Evolutionary conservation across 352 stramenopile species (phyloP).

Genomic region (Phytophthora brassicae): DNA sequence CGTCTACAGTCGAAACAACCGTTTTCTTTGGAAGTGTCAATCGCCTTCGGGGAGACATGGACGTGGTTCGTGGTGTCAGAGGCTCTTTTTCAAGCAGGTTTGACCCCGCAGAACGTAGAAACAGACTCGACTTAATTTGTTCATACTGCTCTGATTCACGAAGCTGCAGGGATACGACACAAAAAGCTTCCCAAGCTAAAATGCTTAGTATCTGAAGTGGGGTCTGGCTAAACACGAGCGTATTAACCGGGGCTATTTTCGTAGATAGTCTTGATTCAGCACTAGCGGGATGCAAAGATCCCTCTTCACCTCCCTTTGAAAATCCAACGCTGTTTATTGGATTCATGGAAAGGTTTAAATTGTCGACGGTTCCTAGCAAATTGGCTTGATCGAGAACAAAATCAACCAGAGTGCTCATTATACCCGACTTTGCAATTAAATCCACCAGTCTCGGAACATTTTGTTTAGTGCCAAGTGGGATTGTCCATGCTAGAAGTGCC

Average conservation of each 20-base stretch:
- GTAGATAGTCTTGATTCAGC: constrained; percentile 8
- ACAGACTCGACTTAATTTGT: constrained; percentile 2
- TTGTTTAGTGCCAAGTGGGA: constrained; percentile 20
- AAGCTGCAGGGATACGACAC: constrained; percentile 35
- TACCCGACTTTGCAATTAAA: constrained; percentile 33
- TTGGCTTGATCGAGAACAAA: constrained; percentile 32
- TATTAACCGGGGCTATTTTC: constrained; percentile 19
- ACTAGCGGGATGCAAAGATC: neutral
- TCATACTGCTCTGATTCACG: constrained; percentile 27
- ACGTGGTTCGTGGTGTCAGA: constrained; percentile 18
- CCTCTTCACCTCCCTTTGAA: neutral
- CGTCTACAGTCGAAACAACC: constrained; percentile 36
- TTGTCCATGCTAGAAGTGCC: constrained; percentile 44
- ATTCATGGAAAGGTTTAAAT: constrained; percentile 7
- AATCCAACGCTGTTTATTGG: neutral
- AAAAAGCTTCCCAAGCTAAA: constrained; percentile 42
- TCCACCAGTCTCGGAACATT: neutral
- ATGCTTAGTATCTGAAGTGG: constrained; percentile 25
- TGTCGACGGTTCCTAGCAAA: constrained; percentile 15
- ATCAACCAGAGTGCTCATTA: constrained; percentile 28
- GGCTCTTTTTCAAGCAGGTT: constrained; percentile 24
- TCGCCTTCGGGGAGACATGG: constrained; percentile 50
- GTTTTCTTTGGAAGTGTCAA: constrained; percentile 47
- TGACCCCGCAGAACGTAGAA: constrained; percentile 15
- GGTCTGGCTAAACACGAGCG: constrained; percentile 29